These are phyloP conservation scores for Citrus australasica DNA, from an alignment of 345 rosid genomes.

Conservation along the genomic window DNA sequence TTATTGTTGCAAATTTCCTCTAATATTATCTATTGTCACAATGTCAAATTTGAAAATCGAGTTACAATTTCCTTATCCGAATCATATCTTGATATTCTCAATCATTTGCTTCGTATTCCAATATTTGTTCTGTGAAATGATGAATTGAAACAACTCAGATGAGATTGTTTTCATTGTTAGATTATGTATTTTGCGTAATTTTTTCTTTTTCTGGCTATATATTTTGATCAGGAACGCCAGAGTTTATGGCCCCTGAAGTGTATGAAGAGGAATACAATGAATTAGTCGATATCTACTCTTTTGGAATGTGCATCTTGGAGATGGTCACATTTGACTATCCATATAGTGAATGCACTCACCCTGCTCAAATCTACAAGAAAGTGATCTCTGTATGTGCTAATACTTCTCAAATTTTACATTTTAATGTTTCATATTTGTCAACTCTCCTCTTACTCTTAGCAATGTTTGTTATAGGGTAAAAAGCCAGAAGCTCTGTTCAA, in stretches of 20 bases:
- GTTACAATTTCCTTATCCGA: background rate
- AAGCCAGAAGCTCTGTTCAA: slow-evolving; percentile 81
- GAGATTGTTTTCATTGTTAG: background rate
- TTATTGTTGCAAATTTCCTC: background rate
- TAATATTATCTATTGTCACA: background rate
- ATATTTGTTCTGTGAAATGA: background rate
- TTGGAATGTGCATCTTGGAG: slow-evolving; percentile 97
- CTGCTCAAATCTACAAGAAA: slow-evolving; percentile 99
- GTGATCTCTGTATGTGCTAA: slow-evolving; percentile 67
- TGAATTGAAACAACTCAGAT: background rate
- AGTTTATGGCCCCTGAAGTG: slow-evolving; percentile 99
- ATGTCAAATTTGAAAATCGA: background rate
- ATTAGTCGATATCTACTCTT: slow-evolving; percentile 90
- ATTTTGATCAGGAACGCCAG: slow-evolving; percentile 72
- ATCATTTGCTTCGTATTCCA: background rate
- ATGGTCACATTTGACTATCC: slow-evolving; percentile 97
- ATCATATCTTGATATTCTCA: background rate
- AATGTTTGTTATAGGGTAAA: slow-evolving; percentile 55
- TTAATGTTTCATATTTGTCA: background rate
- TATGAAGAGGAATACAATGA: slow-evolving; percentile 97
- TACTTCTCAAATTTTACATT: background rate
- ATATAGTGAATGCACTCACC: slow-evolving; percentile 91
- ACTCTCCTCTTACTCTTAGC: background rate
- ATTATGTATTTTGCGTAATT: background rate
- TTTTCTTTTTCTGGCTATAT: background rate